Evolutionary conservation across 208 protist species (phyloP), one percentile per base, ranked within the genome.

Genomic region (Acanthamoeba healyi): DNA sequence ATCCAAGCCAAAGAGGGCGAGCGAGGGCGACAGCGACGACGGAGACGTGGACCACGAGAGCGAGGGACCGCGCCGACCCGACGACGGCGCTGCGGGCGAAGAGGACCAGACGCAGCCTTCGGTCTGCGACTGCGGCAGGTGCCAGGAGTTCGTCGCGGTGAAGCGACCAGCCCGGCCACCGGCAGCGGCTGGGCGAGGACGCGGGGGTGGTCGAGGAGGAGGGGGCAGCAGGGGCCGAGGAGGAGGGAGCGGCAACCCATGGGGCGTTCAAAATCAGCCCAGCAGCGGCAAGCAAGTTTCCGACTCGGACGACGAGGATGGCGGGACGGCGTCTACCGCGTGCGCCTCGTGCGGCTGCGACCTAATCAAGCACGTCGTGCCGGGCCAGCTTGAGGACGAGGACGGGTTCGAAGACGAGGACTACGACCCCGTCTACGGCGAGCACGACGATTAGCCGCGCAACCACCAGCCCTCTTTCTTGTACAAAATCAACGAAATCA

Each of bases 391-490:
- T 2, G 70, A 79, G 17, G 70, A 79, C 17, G 70, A 79, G 70
- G 70, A 79, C 34, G 70, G 70, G 14, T 79, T 79, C 24, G 70
- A 79, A 19, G 70, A 79, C 14, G 70, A 79, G n/a, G 70, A 79
- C 70, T 79, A 79, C 24, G 70, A 79, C 70, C 70, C 70, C 4
- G 70, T 79, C n/a, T 79, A 79, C 36, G 70, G 70, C 36, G 70
- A 79, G 24, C 70, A 79, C 34, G 70, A 79, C 36, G n/a, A n/a
- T n/a, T n/a, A n/a, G n/a, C n/a, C n/a, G n/a, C n/a, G n/a, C n/a
- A n/a, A n/a, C n/a, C n/a, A n/a, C n/a, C n/a, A n/a, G n/a, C 58
- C 22, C 4, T 32, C 29, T 67, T 67, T 67, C 22, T 24, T 4
- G 19, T 17, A 17, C 58, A 6, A 26, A 67, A 67, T 42, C 38